A percentile compares a stretch with the other conserved stretches of the same genome.
Conservation (phyloP, 2,329 filamentous ascomycete genomes). For the Fusarium humuli region DNA sequence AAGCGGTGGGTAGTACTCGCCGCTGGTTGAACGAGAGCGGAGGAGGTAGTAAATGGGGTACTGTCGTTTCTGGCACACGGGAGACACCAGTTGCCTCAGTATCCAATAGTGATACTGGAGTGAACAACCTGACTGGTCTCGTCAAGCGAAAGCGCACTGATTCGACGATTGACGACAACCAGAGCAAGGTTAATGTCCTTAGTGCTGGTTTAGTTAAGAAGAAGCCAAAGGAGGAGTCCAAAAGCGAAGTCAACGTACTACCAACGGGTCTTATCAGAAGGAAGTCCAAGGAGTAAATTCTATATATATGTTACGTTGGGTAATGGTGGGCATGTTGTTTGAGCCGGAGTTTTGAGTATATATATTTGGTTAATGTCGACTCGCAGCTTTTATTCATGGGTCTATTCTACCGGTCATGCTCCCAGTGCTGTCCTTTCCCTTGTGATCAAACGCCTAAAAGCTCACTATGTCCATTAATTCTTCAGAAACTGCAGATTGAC, state of each 20-base stretch:
- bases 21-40: constrained; percentile 78
- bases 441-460: constrained; percentile 13
- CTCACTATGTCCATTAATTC: constrained; percentile 6
- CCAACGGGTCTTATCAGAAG: constrained; percentile 64
- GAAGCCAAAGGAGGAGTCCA: constrained; percentile 60
- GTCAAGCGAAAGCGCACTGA: constrained; percentile 61
- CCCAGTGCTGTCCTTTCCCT: background rate
- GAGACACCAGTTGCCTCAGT: constrained; percentile 36
- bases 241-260: constrained; percentile 59
- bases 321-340: constrained; percentile 23
- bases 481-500: constrained; percentile 69
- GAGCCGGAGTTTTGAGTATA: constrained; percentile 34
- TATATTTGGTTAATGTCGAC: constrained; percentile 17
- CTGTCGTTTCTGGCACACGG: constrained; percentile 60
- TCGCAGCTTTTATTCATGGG: background rate
- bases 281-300: constrained; percentile 62
- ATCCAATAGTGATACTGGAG: constrained; percentile 24
- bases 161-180: constrained; percentile 33
- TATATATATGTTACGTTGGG: background rate
- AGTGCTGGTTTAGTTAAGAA: constrained; percentile 62
- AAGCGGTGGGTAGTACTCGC: constrained; percentile 72
- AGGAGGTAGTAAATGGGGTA: constrained; percentile 64
- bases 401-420: constrained; percentile 5
- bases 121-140: constrained; percentile 63
- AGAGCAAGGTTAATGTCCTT: constrained; percentile 59